Base-by-base conservation (phyloP, 2,329 filamentous ascomycete genomes). In the Fusarium sp. region DNA sequence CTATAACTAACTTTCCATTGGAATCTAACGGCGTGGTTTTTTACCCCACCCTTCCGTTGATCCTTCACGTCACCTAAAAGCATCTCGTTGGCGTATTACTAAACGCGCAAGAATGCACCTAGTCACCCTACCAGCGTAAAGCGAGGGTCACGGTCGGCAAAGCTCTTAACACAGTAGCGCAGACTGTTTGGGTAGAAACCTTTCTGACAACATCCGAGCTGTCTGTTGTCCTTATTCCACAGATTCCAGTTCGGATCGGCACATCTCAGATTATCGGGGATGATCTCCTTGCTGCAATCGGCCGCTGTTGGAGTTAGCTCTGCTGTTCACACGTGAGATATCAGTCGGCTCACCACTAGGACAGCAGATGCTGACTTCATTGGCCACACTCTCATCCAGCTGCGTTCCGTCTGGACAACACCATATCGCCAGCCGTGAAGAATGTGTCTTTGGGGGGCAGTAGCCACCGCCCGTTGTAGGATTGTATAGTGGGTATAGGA, bases 371-470 rank as follows among this genome's bases (percentile, higher is more conserved):
- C 58, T 68, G 28, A 43, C 19, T 45, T 63, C 15, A 1, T 19
- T 20, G 0, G 53, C 43, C 4, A 60, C 57, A 3, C 37, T 11
- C 11, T 60, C 22, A 7, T 70, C 43, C 13, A 70, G 3, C 7
- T 67, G 22, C 26, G 52, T 40, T 7, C 65, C 67, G 22, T 63
- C 59, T 28, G 62, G 67, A 15, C 62, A 69, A 4, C 58, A 70
- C 56, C 67, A 69, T 2, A 52, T 46, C 0, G 56, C 62, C 3
- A 20, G 22, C 1, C 14, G 13, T 5, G 57, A 44, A 20, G 56
- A 46, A n/a, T 67, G 55, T 1, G 66, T 67, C 11, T 55, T 58
- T 2, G 28, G 14, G 0, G 65, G 62, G 39, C 67, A 67, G 3
- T 40, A 26, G 0, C 30, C 57, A 13, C 67, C 62, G 5, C 26